Evolutionary conservation across 257 asterid genomes (phyloP), one percentile per base, ranked within the genome.

Genomic region (Cordia subcordata): DNA sequence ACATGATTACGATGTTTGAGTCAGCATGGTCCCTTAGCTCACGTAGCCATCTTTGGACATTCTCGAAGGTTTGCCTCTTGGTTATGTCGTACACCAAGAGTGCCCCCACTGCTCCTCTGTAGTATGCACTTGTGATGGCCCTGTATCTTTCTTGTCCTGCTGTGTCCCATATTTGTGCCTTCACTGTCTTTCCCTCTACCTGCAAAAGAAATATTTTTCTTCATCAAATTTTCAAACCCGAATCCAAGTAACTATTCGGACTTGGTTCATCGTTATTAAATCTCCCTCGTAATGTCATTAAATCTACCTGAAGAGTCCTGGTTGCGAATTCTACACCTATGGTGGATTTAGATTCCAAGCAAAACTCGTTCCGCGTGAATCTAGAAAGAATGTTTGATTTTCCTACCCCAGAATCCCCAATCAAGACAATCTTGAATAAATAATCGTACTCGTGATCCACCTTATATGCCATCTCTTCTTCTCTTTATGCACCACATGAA

Each of bases 161-260:
- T 13, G 80, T 78, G 77, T 78, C 80, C 83, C 83, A 74, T 53
- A 78, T 78, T 51, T 78, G 80, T 12, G 80, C 83, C 71, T 74
- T 78, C 49, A 78, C 78, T 1, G 83, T 74, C 66, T 78, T 78
- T 0, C 83, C 83, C 46, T 78, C 80, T 11, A 73, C 78, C 80
- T 77, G 40, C 37, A 8, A 1, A 10, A 16, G 16, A 11, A 6
- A 12, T 20, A 18, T 57, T 11, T 4, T 13, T 1, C 44, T 38
- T 18, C 14, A 58, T 51, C 32, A 51, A 51, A 1, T 55, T 21
- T 1, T 44, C 23, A 55, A n/a, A 27, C n/a, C n/a, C n/a, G n/a
- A n/a, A n/a, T n/a, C n/a, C n/a, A n/a, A n/a, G n/a, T n/a, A n/a
- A n/a, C n/a, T n/a, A n/a, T n/a, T n/a, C n/a, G n/a, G n/a, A n/a